These are phyloP conservation scores for Nadsonia commutata DNA, from an alignment of 1,139 yeast species.

Conservation along the genomic window DNA sequence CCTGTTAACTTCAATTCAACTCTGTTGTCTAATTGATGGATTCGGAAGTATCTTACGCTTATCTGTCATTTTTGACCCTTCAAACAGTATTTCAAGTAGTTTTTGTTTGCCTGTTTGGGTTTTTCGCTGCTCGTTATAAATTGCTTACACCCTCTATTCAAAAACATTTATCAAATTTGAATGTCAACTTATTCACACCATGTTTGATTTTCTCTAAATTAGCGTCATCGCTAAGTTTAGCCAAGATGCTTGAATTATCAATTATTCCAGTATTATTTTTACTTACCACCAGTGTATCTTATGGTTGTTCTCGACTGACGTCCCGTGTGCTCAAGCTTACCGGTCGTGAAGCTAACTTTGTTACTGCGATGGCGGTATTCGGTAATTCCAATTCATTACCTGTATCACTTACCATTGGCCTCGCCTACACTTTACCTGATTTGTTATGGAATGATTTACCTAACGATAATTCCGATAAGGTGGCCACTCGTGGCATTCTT, in stretches of 20 bases:
- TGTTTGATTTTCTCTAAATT: constrained; percentile 69
- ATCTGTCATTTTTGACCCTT: constrained; percentile 50
- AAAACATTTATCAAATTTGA: constrained; percentile 48
- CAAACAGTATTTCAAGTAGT: constrained; percentile 73
- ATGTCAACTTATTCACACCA: constrained; percentile 73
- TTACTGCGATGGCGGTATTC: constrained; percentile 80
- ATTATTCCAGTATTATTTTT: constrained; percentile 62
- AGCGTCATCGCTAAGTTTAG: constrained; percentile 56
- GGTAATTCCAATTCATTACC: constrained; percentile 54
- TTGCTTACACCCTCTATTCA: constrained; percentile 48
- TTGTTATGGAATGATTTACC: constrained; percentile 60
- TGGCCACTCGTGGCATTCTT: constrained; percentile 68
- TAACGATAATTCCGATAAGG: constrained; percentile 50
- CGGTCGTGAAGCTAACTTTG: constrained; percentile 58
- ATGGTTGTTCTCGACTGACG: constrained; percentile 35
- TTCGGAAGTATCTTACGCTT: constrained; percentile 32
- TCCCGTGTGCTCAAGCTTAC: constrained; percentile 37
- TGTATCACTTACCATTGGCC: constrained; percentile 57
- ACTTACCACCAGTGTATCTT: constrained; percentile 49
- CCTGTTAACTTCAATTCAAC: neutral
- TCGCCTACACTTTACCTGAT: constrained; percentile 60
- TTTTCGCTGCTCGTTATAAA: constrained; percentile 48
- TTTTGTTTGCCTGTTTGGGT: constrained; percentile 57
- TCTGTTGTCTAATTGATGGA: neutral
- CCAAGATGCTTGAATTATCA: constrained; percentile 53